A percentile compares a stretch with the other conserved stretches of the same genome.
Evolutionary conservation across 176 grass and related monocot species (phyloP).

Genomic region (Ensete glaucum): DNA sequence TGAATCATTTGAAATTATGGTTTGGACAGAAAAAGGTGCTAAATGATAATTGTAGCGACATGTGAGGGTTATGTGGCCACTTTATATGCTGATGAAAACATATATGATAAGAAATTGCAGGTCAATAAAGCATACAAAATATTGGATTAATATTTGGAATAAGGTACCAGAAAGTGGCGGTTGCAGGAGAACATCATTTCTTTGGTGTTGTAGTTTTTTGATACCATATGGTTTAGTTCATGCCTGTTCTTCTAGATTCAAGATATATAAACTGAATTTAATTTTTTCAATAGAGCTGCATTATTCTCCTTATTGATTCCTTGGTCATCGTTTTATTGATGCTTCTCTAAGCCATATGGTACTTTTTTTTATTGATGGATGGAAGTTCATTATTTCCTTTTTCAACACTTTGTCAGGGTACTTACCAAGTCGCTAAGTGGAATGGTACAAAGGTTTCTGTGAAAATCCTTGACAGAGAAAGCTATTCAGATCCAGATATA

Average conservation of each 20-base stretch:
- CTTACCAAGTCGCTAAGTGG: slow-evolving; percentile 90
- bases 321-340: neutral
- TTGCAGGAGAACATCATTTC: neutral
- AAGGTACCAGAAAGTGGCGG: neutral
- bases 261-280: neutral
- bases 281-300: neutral
- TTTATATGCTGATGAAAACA: no score
- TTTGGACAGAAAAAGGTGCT: neutral
- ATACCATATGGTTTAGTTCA: no score
- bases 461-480: slow-evolving; percentile 88
- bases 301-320: neutral
- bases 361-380: neutral
- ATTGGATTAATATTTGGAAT: neutral
- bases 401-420: slow-evolving; percentile 36
- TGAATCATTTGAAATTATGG: neutral
- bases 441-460: slow-evolving; percentile 88
- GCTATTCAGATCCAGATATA: slow-evolving; percentile 57
- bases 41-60: no score
- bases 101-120: no score
- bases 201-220: neutral
- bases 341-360: neutral
- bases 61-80: no score
- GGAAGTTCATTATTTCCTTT: neutral
- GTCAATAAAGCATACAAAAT: neutral
- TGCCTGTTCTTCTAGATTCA: neutral